Conservation (phyloP, 257 asterid species). For the Thymus quinquecostatus region DNA sequence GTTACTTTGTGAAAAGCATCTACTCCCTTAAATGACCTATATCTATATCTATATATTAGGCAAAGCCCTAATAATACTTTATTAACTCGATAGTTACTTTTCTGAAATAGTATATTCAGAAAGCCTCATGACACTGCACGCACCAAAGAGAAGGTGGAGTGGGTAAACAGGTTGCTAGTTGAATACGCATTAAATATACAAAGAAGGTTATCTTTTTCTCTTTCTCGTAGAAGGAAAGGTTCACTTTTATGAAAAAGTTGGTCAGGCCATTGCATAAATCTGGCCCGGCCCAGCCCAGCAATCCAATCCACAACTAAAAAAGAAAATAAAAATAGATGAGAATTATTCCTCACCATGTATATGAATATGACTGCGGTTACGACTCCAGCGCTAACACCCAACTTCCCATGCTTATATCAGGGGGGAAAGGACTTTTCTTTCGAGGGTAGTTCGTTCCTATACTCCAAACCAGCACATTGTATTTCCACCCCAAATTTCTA, state of each 20-base stretch:
- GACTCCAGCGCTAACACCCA: background rate
- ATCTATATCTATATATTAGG: too few relatives aligned
- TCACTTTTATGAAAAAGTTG: too few relatives aligned
- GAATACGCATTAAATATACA: too few relatives aligned
- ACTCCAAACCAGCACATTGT: conserved; percentile 12
- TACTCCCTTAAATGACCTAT: background rate
- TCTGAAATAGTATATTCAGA: background rate
- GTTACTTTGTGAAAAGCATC: conserved; percentile 16
- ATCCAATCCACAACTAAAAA: too few relatives aligned
- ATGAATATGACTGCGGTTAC: background rate
- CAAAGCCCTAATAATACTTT: background rate
- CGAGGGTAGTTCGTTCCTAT: conserved; percentile 19
- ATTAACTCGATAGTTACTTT: background rate
- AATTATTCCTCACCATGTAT: background rate
- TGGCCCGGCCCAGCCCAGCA: too few relatives aligned
- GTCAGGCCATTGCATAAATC: too few relatives aligned
- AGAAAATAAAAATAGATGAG: too few relatives aligned
- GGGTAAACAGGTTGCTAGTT: background rate
- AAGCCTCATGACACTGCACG: background rate
- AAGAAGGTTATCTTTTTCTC: too few relatives aligned
- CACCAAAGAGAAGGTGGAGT: background rate
- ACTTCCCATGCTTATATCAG: conserved; percentile 28
- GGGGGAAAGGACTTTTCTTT: background rate
- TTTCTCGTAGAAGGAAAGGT: too few relatives aligned
- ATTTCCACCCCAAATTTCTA: background rate